Conservation (phyloP, 2,329 filamentous ascomycete species). For the Aureobasidium mangrovei region DNA sequence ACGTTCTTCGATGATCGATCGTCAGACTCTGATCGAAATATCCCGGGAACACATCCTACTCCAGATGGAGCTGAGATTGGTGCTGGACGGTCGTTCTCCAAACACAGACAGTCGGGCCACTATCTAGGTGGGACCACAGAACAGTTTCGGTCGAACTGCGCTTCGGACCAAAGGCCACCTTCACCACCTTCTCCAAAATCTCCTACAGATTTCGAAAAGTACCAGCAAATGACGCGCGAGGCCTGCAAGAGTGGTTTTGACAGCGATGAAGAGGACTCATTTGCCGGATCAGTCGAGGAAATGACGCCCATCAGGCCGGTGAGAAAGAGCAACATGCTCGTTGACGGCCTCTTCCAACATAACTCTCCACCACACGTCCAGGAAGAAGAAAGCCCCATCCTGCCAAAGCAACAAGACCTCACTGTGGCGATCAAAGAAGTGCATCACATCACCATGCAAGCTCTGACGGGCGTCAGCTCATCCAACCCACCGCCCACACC, state of each 20-base stretch:
- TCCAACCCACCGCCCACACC: constrained; percentile 1
- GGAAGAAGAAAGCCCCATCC: constrained; percentile 15
- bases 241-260: constrained; percentile 6
- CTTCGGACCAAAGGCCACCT: background rate
- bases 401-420: constrained; percentile 8
- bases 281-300: constrained; percentile 12
- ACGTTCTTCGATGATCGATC: constrained; percentile 29
- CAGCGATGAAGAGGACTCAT: constrained; percentile 11
- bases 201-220: constrained; percentile 13
- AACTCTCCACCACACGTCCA: background rate
- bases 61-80: background rate
- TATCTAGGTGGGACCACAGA: constrained; percentile 13
- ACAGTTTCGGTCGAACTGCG: constrained; percentile 12
- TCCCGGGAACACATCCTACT: background rate
- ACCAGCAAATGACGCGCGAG: constrained; percentile 5
- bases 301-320: constrained; percentile 10
- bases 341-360: constrained; percentile 1
- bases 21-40: background rate
- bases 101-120: constrained; percentile 13
- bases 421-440: constrained; percentile 22
- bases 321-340: constrained; percentile 1
- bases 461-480: constrained; percentile 21
- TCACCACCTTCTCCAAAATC: background rate
- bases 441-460: constrained; percentile 26
- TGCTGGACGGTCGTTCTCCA: background rate